A percentile compares a stretch with the other conserved stretches of the same genome.
phyloP scores from a whole-genome alignment of 2,329 filamentous ascomycete genomes.

The Xylaria sp. region DNA sequence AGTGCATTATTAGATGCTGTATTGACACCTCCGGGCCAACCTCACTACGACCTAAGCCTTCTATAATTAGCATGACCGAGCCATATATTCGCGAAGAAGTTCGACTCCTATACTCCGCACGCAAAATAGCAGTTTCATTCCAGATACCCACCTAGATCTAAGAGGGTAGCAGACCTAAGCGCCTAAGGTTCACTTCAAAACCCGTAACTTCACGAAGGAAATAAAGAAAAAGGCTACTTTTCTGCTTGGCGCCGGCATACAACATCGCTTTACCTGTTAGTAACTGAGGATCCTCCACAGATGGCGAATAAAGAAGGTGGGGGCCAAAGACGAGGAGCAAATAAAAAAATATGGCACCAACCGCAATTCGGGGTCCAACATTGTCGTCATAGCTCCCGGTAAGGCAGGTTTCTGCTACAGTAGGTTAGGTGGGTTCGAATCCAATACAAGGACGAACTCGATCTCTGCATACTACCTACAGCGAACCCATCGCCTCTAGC shows the following conservation, averaged over 20 bases:
- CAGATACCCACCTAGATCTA: neutral
- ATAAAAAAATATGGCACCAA: neutral
- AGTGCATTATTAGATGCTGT: neutral
- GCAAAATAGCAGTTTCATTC: neutral
- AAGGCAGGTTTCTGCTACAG: neutral
- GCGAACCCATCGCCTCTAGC: neutral
- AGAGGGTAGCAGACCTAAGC: neutral
- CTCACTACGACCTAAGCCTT: conserved; percentile 11
- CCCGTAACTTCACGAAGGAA: neutral
- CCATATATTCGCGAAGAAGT: neutral
- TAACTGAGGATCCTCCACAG: neutral
- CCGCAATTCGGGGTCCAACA: conserved; percentile 17
- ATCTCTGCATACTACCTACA: neutral
- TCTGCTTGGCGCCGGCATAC: neutral
- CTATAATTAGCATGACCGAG: conserved; percentile 26
- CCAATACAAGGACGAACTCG: neutral
- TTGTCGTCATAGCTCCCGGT: conserved; percentile 23
- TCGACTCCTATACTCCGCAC: neutral
- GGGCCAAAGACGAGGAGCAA: neutral
- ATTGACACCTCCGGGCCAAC: neutral
- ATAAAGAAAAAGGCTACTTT: neutral
- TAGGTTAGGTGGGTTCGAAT: neutral
- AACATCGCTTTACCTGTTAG: neutral
- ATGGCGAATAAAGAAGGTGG: conserved; percentile 9
- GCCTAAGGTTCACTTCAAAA: neutral